Evolutionary conservation across 306 rosid genomes (phyloP), one percentile per base, ranked within the genome.

Genomic region (Gastrolobium villosum): DNA sequence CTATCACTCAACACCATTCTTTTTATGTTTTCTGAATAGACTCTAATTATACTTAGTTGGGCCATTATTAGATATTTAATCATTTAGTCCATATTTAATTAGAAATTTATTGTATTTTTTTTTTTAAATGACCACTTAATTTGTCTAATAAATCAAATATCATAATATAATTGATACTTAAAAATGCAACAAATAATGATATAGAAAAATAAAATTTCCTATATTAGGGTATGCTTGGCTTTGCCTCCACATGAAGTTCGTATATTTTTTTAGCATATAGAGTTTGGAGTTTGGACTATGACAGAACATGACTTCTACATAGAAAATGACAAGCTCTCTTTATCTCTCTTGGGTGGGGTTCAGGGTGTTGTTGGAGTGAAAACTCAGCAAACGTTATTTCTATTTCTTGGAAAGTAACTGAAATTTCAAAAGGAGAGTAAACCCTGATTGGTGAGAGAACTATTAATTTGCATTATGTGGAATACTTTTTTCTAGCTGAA

Each of bases 181-280:
- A 20, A 41, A 39, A 9, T 20, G 26, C 2, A 11, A 20, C 26
- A 20, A 20, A 20, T n/a, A 20, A 20, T 20, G 26, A 20, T 20
- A 20, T 20, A 20, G 26, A 20, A 20, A 20, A 0, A 20, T 20
- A 20, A 20, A 20, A 20, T 20, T 20, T 20, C 26, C 26, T 20
- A 20, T 20, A 20, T 87, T 80, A 88, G 79, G 48, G 78, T 61
- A 49, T 53, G 87, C 90, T 90, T 90, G 90, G 88, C 88, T 90
- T 92, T 94, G 97, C 97, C 90, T 86, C 85, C 94, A 87, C 87
- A 87, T 74, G 90, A 92, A 79, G 84, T 60, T 74, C 6, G 59
- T 20, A 20, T 20, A 20, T 68, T 10, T 70, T 85, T 60, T 68
- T 48, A 70, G 61, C 72, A 80, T 34, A 46, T 72, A 71, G 80